Evolutionary conservation across 495 filamentous ascomycete species (phyloP).

Genomic region (Paragyromitra xinjiangensis): DNA sequence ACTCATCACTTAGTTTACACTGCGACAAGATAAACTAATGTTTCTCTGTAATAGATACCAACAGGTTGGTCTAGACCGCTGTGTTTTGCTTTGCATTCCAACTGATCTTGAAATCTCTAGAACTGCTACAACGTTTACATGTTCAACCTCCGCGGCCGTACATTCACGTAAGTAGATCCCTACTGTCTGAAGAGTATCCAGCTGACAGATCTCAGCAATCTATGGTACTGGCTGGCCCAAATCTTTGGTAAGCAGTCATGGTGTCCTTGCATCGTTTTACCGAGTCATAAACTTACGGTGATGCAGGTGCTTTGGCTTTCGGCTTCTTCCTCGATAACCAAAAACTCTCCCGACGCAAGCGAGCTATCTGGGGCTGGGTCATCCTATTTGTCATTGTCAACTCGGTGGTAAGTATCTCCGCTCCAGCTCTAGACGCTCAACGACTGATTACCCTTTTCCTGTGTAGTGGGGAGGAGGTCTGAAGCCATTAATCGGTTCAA

Average conservation of each 20-base stretch:
- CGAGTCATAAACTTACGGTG: background rate
- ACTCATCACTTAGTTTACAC: background rate
- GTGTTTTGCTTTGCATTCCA: background rate
- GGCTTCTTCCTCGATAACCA: conserved; percentile 78
- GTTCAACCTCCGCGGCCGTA: conserved; percentile 82
- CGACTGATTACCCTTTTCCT: background rate
- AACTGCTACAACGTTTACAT: conserved; percentile 69
- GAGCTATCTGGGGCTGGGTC: conserved; percentile 75
- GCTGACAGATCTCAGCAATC: conserved; percentile 65
- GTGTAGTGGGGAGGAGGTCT: conserved; percentile 82
- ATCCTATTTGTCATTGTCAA: conserved; percentile 78
- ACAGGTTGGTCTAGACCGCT: conserved; percentile 53
- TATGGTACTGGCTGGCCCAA: conserved; percentile 87
- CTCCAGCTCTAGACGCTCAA: too few relatives aligned
- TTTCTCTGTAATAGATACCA: conserved; percentile 60
- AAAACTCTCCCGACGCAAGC: conserved; percentile 70
- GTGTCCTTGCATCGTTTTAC: too few relatives aligned
- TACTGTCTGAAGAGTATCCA: too few relatives aligned
- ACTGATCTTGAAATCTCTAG: conserved; percentile 22
- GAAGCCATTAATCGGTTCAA: conserved; percentile 74
- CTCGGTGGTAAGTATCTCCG: conserved; percentile 61
- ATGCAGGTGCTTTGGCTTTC: conserved; percentile 73
- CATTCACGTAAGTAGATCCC: conserved; percentile 63
- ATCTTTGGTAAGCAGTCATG: conserved; percentile 66
- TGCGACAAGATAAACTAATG: background rate